Conservation (phyloP, 306 rosid species). For the Amphicarpaea edgeworthii region DNA sequence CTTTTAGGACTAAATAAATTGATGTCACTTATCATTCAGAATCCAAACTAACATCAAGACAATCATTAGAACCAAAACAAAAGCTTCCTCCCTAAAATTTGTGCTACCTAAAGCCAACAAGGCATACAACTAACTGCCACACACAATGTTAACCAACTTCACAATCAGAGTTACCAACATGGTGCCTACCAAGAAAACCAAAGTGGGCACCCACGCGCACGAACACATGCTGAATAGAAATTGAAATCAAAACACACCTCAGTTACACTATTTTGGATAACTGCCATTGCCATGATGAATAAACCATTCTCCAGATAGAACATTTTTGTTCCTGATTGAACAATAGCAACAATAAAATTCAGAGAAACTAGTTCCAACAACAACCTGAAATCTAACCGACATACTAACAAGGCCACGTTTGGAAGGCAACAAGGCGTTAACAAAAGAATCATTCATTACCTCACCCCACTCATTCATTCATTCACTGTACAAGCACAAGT, state of each 20-base stretch:
- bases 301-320: conserved; percentile 38
- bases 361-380: conserved; percentile 47
- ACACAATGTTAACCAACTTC: conserved; percentile 9
- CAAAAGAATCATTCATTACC: conserved; percentile 38
- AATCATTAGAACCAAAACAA: background rate
- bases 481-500: conserved; percentile 92
- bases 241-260: background rate
- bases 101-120: conserved; percentile 14
- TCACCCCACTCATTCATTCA: conserved; percentile 14
- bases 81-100: background rate
- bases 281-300: conserved; percentile 39
- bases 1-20: background rate
- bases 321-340: conserved; percentile 31
- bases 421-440: conserved; percentile 27
- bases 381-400: conserved; percentile 56
- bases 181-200: conserved; percentile 8
- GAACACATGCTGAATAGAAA: too few species aligned
- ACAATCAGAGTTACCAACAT: background rate
- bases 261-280: conserved; percentile 15
- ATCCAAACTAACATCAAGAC: background rate
- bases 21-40: background rate
- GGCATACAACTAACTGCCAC: conserved; percentile 1
- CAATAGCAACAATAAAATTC: conserved; percentile 52
- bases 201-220: background rate
- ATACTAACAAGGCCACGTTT: conserved; percentile 48